Base-by-base conservation (phyloP, 1,139 yeast genomes). In the Sugiyamaella japonica region DNA sequence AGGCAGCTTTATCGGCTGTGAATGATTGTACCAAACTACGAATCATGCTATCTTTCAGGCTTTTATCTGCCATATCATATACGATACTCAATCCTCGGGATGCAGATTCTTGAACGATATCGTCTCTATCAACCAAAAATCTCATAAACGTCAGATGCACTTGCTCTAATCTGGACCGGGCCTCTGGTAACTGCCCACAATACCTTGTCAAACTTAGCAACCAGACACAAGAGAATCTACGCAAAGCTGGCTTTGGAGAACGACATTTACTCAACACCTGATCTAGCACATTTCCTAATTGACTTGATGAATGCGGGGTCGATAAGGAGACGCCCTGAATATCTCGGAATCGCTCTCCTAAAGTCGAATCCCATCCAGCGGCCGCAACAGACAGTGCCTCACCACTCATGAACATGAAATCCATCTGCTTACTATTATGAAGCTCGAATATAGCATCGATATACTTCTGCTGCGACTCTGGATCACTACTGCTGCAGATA, bases 161-260 rank as follows among this genome's bases (percentile, higher is more conserved):
- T 40, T 77, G 80, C 5, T 78, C 71, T 1, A 89, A 73, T 16
- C 73, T 73, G 1, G 70, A 73, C 53, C 72, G 69, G 0, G 87
- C 71, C 0, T 69, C 69, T 0, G 74, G 66, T 6, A 77, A 67
- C 45, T 79, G 76, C 1, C 85, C 83, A 66, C 91, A 84, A 63
- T 81, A 88, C 64, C 89, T 96, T 7, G 84, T 85, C 47, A 90
- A 65, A 0, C 96, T 86, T 16, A 93, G 74, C 17, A 93, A 73
- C 96, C 98, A 90, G 40, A 91, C 80, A 70, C 96, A 89, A 0
- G 91, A 82, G 1, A 93, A 87, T 61, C 81, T 85, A 58, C 95
- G 76, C 45, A 86, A 69, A 1, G 85, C 71, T 0, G 97, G 97
- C 61, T 87, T 88, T 0, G 96, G 81, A 17, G 81, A 74, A 8